Percentiles rank a stretch among this genome's conserved stretches.
phyloP scores from a whole-genome alignment of 257 asterid genomes.

The Petunia secreta region DNA sequence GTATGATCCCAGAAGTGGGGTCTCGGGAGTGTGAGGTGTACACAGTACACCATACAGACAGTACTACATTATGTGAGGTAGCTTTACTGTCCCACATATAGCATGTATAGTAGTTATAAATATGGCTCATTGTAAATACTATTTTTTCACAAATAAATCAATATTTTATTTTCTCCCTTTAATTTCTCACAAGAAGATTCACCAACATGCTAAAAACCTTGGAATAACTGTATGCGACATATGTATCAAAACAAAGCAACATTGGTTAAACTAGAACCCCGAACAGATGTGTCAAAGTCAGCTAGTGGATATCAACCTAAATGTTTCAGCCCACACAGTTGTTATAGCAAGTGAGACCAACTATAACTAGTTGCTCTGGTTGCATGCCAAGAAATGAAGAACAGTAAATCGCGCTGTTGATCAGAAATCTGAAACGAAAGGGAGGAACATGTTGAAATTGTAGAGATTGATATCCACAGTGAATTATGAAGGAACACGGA shows the following conservation, averaged over 20 bases:
- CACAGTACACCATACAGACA: too few species aligned
- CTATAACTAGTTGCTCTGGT: background rate
- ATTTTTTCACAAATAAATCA: too few species aligned
- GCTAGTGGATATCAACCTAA: background rate
- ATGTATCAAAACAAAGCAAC: background rate
- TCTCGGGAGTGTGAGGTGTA: too few species aligned
- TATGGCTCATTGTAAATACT: too few species aligned
- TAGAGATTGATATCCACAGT: background rate
- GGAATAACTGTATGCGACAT: background rate
- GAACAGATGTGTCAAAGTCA: background rate
- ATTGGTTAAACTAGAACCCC: background rate
- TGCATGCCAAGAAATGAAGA: conserved; percentile 1
- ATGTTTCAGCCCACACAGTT: background rate
- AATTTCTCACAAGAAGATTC: background rate
- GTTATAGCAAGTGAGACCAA: background rate
- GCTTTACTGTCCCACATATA: too few species aligned
- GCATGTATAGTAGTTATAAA: too few species aligned
- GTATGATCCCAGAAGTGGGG: too few species aligned
- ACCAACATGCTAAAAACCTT: conserved; percentile 7
- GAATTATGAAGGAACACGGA: background rate
- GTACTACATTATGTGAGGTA: too few species aligned
- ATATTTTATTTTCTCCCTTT: background rate
- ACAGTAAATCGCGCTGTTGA: background rate
- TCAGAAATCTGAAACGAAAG: conserved; percentile 4
- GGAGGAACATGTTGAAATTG: background rate